Percentiles rank a stretch among this genome's conserved stretches.
phyloP scores from a whole-genome alignment of 768 basidiomycete species.

The Cyathus striatus region DNA sequence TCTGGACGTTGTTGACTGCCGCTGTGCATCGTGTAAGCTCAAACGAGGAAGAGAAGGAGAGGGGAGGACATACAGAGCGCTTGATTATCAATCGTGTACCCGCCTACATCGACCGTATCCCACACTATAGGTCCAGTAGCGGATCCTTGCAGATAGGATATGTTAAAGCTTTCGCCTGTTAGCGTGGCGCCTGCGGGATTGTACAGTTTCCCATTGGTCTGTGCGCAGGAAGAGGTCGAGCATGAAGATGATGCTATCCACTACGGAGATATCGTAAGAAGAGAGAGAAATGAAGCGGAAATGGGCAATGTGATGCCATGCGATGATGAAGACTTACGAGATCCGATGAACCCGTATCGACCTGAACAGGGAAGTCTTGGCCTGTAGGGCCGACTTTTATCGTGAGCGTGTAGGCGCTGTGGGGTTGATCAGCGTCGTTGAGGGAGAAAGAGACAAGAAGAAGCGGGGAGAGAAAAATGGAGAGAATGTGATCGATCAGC shows the following conservation, averaged over 20 bases:
- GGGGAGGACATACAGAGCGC: slow-evolving; percentile 53
- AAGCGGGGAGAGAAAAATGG: not conserved
- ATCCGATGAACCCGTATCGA: slow-evolving; percentile 83
- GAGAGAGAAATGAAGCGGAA: not conserved
- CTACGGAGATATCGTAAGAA: slow-evolving; percentile 26
- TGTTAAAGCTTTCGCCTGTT: slow-evolving; percentile 39
- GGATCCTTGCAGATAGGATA: slow-evolving; percentile 56
- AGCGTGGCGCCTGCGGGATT: slow-evolving; percentile 43
- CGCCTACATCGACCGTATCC: slow-evolving; percentile 61
- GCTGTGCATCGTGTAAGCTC: slow-evolving; percentile 28
- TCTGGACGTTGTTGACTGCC: slow-evolving; percentile 47
- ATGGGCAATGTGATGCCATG: not conserved
- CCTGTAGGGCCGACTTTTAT: slow-evolving; percentile 43
- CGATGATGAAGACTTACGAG: slow-evolving; percentile 39
- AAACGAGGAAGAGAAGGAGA: not conserved
- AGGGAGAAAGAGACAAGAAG: slow-evolving; percentile 1
- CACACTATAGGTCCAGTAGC: slow-evolving; percentile 64
- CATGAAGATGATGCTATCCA: slow-evolving; percentile 75
- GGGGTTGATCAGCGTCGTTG: slow-evolving; percentile 4
- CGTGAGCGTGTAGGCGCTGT: slow-evolving; percentile 63
- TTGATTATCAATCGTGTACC: slow-evolving; percentile 59
- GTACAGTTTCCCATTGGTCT: slow-evolving; percentile 45
- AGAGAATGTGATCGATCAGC: not conserved
- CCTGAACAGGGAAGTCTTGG: slow-evolving; percentile 58
- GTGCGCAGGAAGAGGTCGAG: slow-evolving; percentile 44